Base-by-base conservation (phyloP, 2,329 filamentous ascomycete species). In the Zymoseptoria crescenta region DNA sequence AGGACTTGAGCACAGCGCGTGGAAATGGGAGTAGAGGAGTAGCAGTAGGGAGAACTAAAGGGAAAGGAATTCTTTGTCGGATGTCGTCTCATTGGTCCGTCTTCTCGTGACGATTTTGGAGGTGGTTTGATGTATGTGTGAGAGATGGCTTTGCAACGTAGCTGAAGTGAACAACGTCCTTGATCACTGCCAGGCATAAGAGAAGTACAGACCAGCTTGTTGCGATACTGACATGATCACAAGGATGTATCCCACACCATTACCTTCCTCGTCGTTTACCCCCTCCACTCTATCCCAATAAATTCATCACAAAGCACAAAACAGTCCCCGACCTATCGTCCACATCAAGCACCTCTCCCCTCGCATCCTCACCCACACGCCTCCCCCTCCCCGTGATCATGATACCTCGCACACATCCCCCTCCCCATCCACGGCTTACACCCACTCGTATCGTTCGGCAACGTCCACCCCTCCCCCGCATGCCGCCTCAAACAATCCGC, bases 371-470 rank as follows among this genome's bases (percentile, higher is more conserved):
- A 68, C 28, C 60, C 62, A 64, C 69, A 72, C 35, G 50, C 63
- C 62, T 72, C 69, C 7, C 68, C 69, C 28, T 65, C 65, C 52
- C 52, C 64, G 69, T 74, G 72, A 62, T 73, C 72, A 68, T 73
- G 72, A 65, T 74, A 74, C 62, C 72, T 61, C 57, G 54, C 57
- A 66, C 72, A 74, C 61, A 73, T 62, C 0, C 70, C 70, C 58
- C 66, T 65, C 19, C 70, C 69, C 56, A 67, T 66, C 69, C 71
- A 75, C 21, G 74, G 74, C 68, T 75, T 75, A 67, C 73, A 75
- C 29, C 69, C 69, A 53, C 68, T 68, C n/a, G 68, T 59, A 68
- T 74, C 70, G 59, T 71, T 59, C 52, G 61, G 62, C 64, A 63
- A 66, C 53, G 54, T 64, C 65, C 60, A 65, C 53, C 55, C 64